phyloP scores from a whole-genome alignment of 1,284 basidiomycete species.

The Cutaneotrichosporon dermatis region DNA sequence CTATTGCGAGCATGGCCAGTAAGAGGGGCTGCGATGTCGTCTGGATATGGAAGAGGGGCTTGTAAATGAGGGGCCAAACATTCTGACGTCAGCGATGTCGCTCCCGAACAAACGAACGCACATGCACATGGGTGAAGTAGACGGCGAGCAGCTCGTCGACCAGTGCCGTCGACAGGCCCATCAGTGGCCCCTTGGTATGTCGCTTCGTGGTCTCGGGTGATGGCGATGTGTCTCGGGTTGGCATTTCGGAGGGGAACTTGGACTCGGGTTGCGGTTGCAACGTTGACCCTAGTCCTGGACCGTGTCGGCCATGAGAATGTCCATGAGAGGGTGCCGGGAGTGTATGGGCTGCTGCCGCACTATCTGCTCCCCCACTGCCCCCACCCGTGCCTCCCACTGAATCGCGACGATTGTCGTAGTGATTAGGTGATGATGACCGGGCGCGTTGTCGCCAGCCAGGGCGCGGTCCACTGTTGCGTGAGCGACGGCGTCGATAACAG shows the following conservation, averaged over 20 bases:
- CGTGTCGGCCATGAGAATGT: too few species aligned
- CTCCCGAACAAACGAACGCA: slow-evolving; percentile 11
- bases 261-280: neutral
- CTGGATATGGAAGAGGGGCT: slow-evolving; percentile 40
- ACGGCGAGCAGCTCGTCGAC: slow-evolving; percentile 36
- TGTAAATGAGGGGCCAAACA: slow-evolving; percentile 46
- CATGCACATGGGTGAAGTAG: slow-evolving; percentile 43
- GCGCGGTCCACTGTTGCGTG: slow-evolving; percentile 8
- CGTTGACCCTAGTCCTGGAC: too few species aligned
- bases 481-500: neutral
- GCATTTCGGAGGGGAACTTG: neutral
- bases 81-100: slow-evolving; percentile 24
- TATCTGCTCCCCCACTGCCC: too few species aligned
- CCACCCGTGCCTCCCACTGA: too few species aligned
- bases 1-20: slow-evolving; percentile 41
- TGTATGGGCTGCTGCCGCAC: too few species aligned
- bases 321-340: too few species aligned
- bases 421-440: neutral
- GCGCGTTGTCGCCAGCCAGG: slow-evolving; percentile 11
- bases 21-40: slow-evolving; percentile 31
- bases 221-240: neutral
- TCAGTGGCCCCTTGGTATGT: slow-evolving; percentile 12
- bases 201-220: neutral
- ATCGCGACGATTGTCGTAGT: too few species aligned
- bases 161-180: slow-evolving; percentile 22